Base-by-base conservation (phyloP, 2,329 filamentous ascomycete species). In the Cryphonectria naterciae region DNA sequence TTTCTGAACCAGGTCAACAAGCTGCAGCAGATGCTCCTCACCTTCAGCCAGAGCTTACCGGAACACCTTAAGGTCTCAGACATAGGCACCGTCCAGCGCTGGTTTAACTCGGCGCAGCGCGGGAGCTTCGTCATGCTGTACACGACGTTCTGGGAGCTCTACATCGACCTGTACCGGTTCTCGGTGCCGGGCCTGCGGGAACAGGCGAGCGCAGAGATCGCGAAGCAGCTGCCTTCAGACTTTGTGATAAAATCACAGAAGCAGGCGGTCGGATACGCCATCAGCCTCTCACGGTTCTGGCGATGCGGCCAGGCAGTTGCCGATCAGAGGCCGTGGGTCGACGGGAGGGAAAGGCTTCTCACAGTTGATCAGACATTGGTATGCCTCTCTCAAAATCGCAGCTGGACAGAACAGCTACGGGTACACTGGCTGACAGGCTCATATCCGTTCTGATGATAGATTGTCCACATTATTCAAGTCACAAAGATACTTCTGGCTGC, bases 121-220 rank as follows among this genome's bases (percentile, higher is more conserved):
- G 74, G 77, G 7, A 79, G 79, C 35, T 83, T 80, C 62, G 77
- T 81, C 43, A 80, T 80, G 72, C 76, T 83, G 37, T 80, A 82
- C 73, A 79, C 78, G 1, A 77, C 79, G 65, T 75, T 82, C 25
- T 79, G 78, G 37, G 76, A 78, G 8, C 76, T 79, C 52, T 80
- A 83, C 68, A 77, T 83, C 17, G 81, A 83, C 43, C 73, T 83
- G 8, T 83, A 83, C 70, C 77, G 81, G 15, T 81, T 82, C 69
- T 78, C 79, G 19, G 74, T 83, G 8, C 81, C 81, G 0, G 79
- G 79, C 0, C 75, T 81, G 1, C 74, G 77, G 19, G 80, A 80
- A 35, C 77, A 78, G 52, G 75, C 77, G 0, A 77, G 77, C 4
- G 71, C 77, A 13, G 79, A 81, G 4, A 73, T 82, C 10, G 74